Evolutionary conservation across 768 basidiomycete genomes (phyloP).

Genomic region (Boletus reticulatus): DNA sequence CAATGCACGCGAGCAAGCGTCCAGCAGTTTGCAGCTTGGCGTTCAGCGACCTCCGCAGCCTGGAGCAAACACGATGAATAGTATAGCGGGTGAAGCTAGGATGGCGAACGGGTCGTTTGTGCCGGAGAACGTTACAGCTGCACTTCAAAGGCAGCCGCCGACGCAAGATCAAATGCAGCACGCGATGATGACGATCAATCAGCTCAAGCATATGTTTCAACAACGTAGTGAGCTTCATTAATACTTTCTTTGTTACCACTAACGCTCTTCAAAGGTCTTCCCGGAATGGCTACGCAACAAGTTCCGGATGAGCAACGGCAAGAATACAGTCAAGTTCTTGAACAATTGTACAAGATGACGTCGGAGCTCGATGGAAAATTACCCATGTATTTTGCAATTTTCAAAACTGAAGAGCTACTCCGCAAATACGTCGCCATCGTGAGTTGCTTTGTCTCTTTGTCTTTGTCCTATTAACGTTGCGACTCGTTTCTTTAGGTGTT

Average conservation of each 20-base stretch:
- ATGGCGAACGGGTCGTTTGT: constrained; percentile 9
- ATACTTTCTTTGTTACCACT: constrained; percentile 11
- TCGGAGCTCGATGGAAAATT: constrained; percentile 52
- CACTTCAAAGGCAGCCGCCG: constrained; percentile 10
- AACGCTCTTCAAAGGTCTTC: constrained; percentile 32
- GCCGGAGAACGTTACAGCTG: constrained; percentile 1
- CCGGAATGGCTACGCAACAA: constrained; percentile 33
- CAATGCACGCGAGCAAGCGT: constrained; percentile 21
- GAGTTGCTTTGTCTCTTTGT: constrained; percentile 27
- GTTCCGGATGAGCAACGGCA: constrained; percentile 52
- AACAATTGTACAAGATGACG: constrained; percentile 44
- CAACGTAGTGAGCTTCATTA: constrained; percentile 26
- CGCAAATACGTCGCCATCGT: constrained; percentile 56
- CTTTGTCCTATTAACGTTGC: constrained; percentile 6
- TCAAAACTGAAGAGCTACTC: constrained; percentile 48
- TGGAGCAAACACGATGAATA: constrained; percentile 10
- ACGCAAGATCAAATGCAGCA: constrained; percentile 36
- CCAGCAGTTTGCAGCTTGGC: constrained; percentile 10
- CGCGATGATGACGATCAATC: constrained; percentile 27
- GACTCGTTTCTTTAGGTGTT: constrained; percentile 35
- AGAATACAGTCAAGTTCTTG: constrained; percentile 52
- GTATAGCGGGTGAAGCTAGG: constrained; percentile 19
- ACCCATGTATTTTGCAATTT: constrained; percentile 42
- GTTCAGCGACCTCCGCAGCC: constrained; percentile 16
- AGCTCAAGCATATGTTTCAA: constrained; percentile 35